Evolutionary conservation across 805 yeast species (phyloP), one percentile per base, ranked within the genome.

Genomic region (Wickerhamomyces bovis): DNA sequence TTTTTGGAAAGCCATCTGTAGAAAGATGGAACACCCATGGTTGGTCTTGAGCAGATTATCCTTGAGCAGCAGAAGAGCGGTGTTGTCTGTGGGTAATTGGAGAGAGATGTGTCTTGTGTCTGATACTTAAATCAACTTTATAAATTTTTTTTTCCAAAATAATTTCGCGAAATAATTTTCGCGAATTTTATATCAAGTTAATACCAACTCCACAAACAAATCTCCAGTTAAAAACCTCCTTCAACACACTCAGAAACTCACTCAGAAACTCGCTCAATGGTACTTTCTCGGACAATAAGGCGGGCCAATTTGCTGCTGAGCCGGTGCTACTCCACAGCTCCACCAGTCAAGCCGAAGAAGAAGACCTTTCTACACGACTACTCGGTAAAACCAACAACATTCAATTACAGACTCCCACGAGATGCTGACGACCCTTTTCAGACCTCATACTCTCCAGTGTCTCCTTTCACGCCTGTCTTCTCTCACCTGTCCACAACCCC

Each of bases 11-110:
- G 73, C 98, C 99, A 94, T 70, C 99, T 78, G 69, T 89, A 94
- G 60, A 94, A 82, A 20, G 99, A 97, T 53, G 99, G 99, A 54
- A 94, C 99, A 73, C 99, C 96, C 94, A 86, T 85, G 3, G 28
- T 30, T 8, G 5, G 23, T 22, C 23, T 22, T 5, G 5, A 22
- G 23, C 8, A 8, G 23, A n/a, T n/a, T n/a, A n/a, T n/a, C n/a
- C n/a, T n/a, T n/a, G n/a, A n/a, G n/a, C n/a, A n/a, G n/a, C n/a
- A n/a, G n/a, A n/a, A n/a, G n/a, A n/a, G n/a, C n/a, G n/a, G n/a
- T n/a, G n/a, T n/a, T n/a, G n/a, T n/a, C n/a, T n/a, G n/a, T n/a
- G n/a, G n/a, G n/a, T n/a, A n/a, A n/a, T n/a, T n/a, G n/a, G n/a
- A 10, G 13, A n/a, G 38, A 28, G 41, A 36, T 21, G 25, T 33